Conservation (phyloP, 2,329 filamentous ascomycete species). For the Colletotrichum melonis region DNA sequence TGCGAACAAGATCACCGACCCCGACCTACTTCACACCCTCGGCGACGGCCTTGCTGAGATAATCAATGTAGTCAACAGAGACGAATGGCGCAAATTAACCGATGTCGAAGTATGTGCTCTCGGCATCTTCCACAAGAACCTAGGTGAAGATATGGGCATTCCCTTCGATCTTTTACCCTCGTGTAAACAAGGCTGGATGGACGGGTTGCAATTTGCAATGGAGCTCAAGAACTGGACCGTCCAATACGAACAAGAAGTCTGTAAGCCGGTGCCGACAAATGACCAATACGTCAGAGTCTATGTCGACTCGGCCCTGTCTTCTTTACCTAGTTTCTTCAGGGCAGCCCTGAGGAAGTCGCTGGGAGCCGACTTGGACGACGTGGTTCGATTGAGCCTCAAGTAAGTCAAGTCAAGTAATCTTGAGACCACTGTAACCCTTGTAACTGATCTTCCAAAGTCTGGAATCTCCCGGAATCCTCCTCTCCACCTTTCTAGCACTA, state of each 20-base stretch:
- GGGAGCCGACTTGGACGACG: conserved; percentile 28
- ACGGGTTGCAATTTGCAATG: conserved; percentile 64
- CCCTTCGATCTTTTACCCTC: conserved; percentile 57
- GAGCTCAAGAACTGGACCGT: conserved; percentile 61
- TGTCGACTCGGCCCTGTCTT: conserved; percentile 49
- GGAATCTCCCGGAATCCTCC: conserved; percentile 1
- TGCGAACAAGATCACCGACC: conserved; percentile 68
- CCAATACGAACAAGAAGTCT: conserved; percentile 57
- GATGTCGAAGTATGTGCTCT: conserved; percentile 66
- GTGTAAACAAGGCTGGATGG: conserved; percentile 51
- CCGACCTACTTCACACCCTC: conserved; percentile 75
- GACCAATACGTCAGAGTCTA: conserved; percentile 40
- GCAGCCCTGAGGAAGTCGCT: conserved; percentile 29
- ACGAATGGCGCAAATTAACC: conserved; percentile 68
- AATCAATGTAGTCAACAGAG: conserved; percentile 60
- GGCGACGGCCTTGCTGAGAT: conserved; percentile 68
- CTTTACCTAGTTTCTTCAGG: conserved; percentile 27
- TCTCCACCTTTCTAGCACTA: conserved; percentile 45
- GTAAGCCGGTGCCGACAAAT: conserved; percentile 48
- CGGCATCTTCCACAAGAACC: conserved; percentile 67
- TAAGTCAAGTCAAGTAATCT: not conserved
- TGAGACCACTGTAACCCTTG: not conserved
- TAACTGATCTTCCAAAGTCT: not conserved
- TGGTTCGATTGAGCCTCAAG: conserved; percentile 35
- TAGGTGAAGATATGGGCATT: conserved; percentile 68